Base-by-base conservation (phyloP, 257 asterid genomes). In the Salvia rosmarinus region DNA sequence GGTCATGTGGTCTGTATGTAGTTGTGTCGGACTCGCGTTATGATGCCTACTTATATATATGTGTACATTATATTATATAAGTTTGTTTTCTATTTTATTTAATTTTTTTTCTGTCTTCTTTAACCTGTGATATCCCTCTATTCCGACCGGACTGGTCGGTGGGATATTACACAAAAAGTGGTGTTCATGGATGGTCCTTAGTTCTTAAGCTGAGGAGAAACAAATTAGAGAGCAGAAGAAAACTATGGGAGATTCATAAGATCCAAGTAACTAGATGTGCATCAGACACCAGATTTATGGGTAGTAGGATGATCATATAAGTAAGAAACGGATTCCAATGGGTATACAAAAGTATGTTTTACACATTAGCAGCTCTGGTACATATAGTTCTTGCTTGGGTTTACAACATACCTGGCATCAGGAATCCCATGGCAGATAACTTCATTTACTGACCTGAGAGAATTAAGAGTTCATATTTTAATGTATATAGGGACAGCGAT, bases 341-440 rank as follows among this genome's bases (percentile, higher is more conserved):
- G 40, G 46, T 35, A 7, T 13, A 74, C 30, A 35, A 46, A 75
- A 64, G 10, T 2, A 13, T 28, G 28, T 30, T 16, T 16, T 40
- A 40, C 1, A 3, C 39, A 52, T 13, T 42, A 60, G 57, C 43
- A 68, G 13, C 46, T 46, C 40, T 13, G 50, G 58, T 37, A 67
- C 65, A 46, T 70, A 12, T 11, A 52, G 16, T 67, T 75, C 64
- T 13, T 37, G 57, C 71, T 46, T 34, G 52, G 68, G 40, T 69
- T 47, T 14, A 70, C 63, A 55, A 74, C 21, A 73, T 82, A 91
- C 99, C 98, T 91, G 64, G 98, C 98, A 89, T 95, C 99, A 59
- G 99, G 99, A 71, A 91, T 91, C 75, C 98, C 98, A 87, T 95
- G 99, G 86, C 98, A 91, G 77, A 95, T 95, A 32, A 91, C 92